Conservation (phyloP, 805 yeast species). For the Alloascoidea africana region DNA sequence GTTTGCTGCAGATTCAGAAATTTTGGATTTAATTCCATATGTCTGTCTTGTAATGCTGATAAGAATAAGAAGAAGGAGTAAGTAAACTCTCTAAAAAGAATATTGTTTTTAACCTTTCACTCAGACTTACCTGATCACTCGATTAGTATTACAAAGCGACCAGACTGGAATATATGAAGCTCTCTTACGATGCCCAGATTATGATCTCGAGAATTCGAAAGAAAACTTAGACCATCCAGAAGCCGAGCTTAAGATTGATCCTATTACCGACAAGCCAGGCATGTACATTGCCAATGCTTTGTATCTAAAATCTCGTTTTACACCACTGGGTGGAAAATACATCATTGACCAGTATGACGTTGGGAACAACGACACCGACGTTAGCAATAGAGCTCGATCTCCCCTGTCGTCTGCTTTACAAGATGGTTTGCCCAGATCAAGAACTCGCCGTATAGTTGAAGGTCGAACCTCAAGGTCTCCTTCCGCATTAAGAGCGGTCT, state of each 20-base stretch:
- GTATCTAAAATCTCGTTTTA: conserved; percentile 8
- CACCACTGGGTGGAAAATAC: conserved; percentile 10
- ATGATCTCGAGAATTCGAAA: conserved; percentile 1
- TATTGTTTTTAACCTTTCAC: not conserved
- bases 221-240: not conserved
- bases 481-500: too few relatives aligned
- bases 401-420: too few relatives aligned
- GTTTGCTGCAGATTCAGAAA: conserved; percentile 16
- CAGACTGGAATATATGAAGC: not conserved
- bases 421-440: too few relatives aligned
- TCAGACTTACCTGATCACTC: not conserved
- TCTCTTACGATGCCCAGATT: not conserved
- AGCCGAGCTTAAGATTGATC: not conserved
- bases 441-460: too few relatives aligned
- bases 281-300: conserved; percentile 12
- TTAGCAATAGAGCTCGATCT: too few relatives aligned
- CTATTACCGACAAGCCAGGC: conserved; percentile 6
- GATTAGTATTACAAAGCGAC: not conserved
- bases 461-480: too few relatives aligned
- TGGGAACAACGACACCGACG: too few relatives aligned
- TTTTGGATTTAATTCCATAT: conserved; percentile 17
- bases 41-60: conserved; percentile 18
- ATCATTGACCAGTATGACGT: conserved; percentile 11
- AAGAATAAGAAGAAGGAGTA: conserved; percentile 11
- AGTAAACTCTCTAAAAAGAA: conserved; percentile 2